Evolutionary conservation across 2,329 filamentous ascomycete genomes (phyloP).

Genomic region (Lithohypha guttulata): DNA sequence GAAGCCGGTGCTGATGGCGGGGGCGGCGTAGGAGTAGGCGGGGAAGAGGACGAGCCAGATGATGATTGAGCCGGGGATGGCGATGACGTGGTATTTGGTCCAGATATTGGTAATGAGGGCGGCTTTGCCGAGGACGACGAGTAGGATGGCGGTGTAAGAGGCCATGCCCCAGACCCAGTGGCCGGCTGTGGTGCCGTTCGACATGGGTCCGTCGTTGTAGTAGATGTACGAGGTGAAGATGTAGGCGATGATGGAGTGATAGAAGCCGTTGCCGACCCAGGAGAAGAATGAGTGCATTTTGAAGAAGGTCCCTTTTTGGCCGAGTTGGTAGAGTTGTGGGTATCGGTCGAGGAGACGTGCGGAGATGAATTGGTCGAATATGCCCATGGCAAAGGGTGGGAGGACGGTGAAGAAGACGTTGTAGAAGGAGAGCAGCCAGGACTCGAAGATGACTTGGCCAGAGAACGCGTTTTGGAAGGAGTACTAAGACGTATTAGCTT

Average conservation of each 20-base stretch:
- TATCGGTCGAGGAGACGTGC: slow-evolving; percentile 88
- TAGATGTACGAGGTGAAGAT: slow-evolving; percentile 72
- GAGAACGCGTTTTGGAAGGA: slow-evolving; percentile 98
- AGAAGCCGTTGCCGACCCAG: slow-evolving; percentile 91
- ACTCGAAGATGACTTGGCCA: slow-evolving; percentile 95
- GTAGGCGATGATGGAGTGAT: slow-evolving; percentile 91
- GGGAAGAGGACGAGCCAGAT: slow-evolving; percentile 89
- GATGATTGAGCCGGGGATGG: slow-evolving; percentile 84
- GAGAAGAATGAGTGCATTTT: slow-evolving; percentile 81
- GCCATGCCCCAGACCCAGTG: slow-evolving; percentile 98
- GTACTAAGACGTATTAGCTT: slow-evolving; percentile 46
- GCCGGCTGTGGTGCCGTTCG: slow-evolving; percentile 70
- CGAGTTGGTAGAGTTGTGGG: slow-evolving; percentile 86
- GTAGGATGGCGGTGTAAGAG: slow-evolving; percentile 87
- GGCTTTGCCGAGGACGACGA: slow-evolving; percentile 89
- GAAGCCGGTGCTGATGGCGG: slow-evolving; percentile 62
- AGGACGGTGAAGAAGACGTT: slow-evolving; percentile 96
- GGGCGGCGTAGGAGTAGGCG: slow-evolving; percentile 75
- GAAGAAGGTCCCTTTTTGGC: slow-evolving; percentile 90
- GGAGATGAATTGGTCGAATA: slow-evolving; percentile 95
- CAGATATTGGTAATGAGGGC: slow-evolving; percentile 92
- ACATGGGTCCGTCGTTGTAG: slow-evolving; percentile 64
- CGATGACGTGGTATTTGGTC: slow-evolving; percentile 95
- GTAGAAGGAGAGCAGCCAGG: slow-evolving; percentile 98
- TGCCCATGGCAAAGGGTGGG: slow-evolving; percentile 85